A percentile compares a stretch with the other conserved stretches of the same genome.
phyloP scores from a whole-genome alignment of 148 eudicot species.

The Rheum nobile region DNA sequence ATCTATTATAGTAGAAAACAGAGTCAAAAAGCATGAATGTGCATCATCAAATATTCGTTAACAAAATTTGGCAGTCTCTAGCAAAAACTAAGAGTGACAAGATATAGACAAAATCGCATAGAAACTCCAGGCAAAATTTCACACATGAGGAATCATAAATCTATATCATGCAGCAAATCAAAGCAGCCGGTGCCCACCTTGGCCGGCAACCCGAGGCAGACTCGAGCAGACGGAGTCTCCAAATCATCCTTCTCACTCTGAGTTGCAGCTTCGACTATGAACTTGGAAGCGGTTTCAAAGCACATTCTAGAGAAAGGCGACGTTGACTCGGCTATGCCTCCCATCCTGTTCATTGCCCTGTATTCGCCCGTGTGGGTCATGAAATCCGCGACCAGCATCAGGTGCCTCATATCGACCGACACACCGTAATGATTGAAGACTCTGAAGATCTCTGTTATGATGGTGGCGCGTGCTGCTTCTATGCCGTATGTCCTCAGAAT shows the following conservation, averaged over 20 bases:
- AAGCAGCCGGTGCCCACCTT: conserved; percentile 93
- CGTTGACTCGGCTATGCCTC: conserved; percentile 61
- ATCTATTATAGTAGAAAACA: too few species aligned
- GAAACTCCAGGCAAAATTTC: not conserved
- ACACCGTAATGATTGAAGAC: conserved; percentile 84
- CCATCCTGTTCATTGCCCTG: conserved; percentile 67
- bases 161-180: conserved; percentile 73
- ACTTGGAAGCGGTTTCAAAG: conserved; percentile 81
- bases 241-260: conserved; percentile 44
- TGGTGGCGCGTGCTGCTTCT: conserved; percentile 80
- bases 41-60: not conserved
- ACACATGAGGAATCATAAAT: conserved; percentile 13
- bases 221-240: conserved; percentile 84
- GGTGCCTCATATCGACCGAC: conserved; percentile 72
- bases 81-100: not conserved
- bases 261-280: conserved; percentile 65
- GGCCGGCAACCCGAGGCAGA: conserved; percentile 83
- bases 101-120: not conserved
- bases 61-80: not conserved
- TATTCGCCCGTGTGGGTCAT: conserved; percentile 91
- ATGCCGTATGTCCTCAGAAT: conserved; percentile 76
- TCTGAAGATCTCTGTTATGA: conserved; percentile 61
- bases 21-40: not conserved
- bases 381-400: conserved; percentile 72
- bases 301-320: conserved; percentile 84